phyloP scores from a whole-genome alignment of 768 basidiomycete genomes.

The Kwoniella mangroviensis region DNA sequence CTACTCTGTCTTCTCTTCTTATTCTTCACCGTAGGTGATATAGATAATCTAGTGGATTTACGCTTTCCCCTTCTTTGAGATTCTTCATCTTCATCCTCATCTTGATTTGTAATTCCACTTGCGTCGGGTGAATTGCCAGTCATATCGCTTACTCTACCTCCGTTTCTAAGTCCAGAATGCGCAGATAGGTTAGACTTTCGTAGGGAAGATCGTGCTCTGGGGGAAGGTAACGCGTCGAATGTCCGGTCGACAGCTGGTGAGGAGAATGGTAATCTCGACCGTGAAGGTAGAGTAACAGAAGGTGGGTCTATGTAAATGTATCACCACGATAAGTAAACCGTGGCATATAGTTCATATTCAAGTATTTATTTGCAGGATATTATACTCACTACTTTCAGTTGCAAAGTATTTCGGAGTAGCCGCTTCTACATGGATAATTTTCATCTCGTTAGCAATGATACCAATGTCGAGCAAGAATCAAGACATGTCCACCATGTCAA shows the following conservation, averaged over 20 bases:
- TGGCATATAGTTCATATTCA: too few species aligned
- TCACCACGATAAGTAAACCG: too few species aligned
- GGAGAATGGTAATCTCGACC: conserved; percentile 25
- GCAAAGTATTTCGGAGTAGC: conserved; percentile 15
- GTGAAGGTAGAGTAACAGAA: conserved; percentile 28
- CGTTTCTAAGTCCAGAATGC: background rate
- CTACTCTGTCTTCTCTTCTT: conserved; percentile 1
- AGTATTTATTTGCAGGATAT: too few species aligned
- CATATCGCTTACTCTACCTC: conserved; percentile 13
- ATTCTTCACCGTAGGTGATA: conserved; percentile 3
- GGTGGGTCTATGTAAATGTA: conserved; percentile 42
- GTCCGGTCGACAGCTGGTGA: conserved; percentile 30
- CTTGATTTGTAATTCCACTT: background rate
- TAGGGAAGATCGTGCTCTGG: conserved; percentile 1
- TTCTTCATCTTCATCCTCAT: background rate
- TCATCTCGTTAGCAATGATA: background rate
- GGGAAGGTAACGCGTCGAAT: conserved; percentile 39
- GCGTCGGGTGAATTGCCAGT: conserved; percentile 7
- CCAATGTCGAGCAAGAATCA: too few species aligned
- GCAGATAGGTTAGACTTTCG: conserved; percentile 22
- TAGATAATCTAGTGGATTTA: background rate
- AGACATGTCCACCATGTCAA: too few species aligned
- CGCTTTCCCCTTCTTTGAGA: background rate
- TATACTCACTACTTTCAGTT: conserved; percentile 16
- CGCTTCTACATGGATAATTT: background rate